A percentile compares a stretch with the other conserved stretches of the same genome.
Conservation (phyloP, 768 basidiomycete genomes). For the Tulasnella sp. region DNA sequence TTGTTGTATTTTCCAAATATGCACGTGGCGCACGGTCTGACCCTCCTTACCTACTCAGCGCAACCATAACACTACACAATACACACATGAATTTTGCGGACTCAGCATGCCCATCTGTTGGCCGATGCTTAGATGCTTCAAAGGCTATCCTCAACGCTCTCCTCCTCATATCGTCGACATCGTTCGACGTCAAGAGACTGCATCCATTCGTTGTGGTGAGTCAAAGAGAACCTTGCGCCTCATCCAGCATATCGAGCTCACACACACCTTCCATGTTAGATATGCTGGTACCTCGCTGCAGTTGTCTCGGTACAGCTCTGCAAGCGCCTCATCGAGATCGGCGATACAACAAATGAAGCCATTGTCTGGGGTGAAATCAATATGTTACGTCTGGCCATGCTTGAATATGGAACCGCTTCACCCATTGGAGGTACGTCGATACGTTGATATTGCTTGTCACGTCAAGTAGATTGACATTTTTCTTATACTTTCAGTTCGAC, state of each 20-base stretch:
- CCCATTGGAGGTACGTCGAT: conserved; percentile 62
- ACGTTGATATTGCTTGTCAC: background rate
- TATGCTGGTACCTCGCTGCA: conserved; percentile 85
- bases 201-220: conserved; percentile 76
- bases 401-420: conserved; percentile 66
- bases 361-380: conserved; percentile 85
- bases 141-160: conserved; percentile 62
- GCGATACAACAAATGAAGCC: conserved; percentile 61
- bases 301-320: conserved; percentile 78
- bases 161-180: conserved; percentile 69
- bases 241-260: background rate
- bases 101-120: conserved; percentile 50
- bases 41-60: conserved; percentile 34
- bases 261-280: conserved; percentile 23
- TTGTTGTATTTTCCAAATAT: conserved; percentile 7
- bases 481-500: conserved; percentile 43
- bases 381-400: conserved; percentile 66
- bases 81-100: conserved; percentile 69
- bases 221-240: background rate
- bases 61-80: conserved; percentile 78
- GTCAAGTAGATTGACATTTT: background rate
- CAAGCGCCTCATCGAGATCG: conserved; percentile 73
- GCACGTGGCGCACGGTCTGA: background rate
- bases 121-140: conserved; percentile 64
- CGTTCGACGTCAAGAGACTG: conserved; percentile 64